Evolutionary conservation across 129 eudicot species (phyloP).

Genomic region (Lactuca sativa): DNA sequence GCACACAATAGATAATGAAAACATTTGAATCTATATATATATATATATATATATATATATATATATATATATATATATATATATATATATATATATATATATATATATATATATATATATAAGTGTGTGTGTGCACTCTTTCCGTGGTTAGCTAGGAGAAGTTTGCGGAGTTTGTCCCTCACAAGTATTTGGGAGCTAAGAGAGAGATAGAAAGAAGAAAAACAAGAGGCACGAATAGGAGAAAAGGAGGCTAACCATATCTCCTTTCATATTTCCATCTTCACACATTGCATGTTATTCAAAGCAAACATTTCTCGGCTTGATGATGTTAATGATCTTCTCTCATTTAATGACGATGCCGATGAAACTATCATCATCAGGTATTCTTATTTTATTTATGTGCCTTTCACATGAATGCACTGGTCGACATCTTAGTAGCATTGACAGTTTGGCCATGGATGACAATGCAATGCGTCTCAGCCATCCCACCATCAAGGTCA

Average conservation of each 20-base stretch:
- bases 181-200: slow-evolving; percentile 20
- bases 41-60: too few relatives aligned
- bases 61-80: too few relatives aligned
- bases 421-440: slow-evolving; percentile 42
- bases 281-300: slow-evolving; percentile 56
- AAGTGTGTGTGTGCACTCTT: not conserved
- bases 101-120: too few relatives aligned
- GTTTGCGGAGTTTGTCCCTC: slow-evolving; percentile 35
- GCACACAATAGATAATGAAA: too few relatives aligned
- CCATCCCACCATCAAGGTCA: slow-evolving; percentile 38
- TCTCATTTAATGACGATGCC: slow-evolving; percentile 29
- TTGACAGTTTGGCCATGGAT: slow-evolving; percentile 12
- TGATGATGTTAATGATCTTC: slow-evolving; percentile 14
- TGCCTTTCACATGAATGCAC: slow-evolving; percentile 37
- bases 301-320: slow-evolving; percentile 28
- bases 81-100: too few relatives aligned
- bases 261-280: slow-evolving; percentile 39
- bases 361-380: slow-evolving; percentile 40
- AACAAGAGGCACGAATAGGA: slow-evolving; percentile 11
- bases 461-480: slow-evolving; percentile 24
- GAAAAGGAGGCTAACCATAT: slow-evolving; percentile 44
- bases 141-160: slow-evolving; percentile 26
- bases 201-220: slow-evolving; percentile 21
- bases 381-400: slow-evolving; percentile 38
- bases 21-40: too few relatives aligned